Conservation (phyloP, 2,329 filamentous ascomycete genomes). For the Hypoxylon sp. region DNA sequence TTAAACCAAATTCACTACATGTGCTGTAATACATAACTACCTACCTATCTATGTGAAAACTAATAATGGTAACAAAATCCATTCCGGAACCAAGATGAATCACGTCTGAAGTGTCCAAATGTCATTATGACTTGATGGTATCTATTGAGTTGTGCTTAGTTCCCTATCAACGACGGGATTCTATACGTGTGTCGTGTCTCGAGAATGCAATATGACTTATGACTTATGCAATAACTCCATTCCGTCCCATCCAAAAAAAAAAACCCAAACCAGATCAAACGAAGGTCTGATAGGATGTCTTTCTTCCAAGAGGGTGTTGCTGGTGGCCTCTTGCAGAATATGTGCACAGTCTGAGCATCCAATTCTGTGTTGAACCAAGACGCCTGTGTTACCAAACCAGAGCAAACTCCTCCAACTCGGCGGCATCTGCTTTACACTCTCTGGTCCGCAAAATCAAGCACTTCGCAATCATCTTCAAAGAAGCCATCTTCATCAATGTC, state of each 20-base stretch:
- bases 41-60: no score
- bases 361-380: constrained; percentile 31
- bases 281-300: constrained; percentile 29
- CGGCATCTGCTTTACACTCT: constrained; percentile 58
- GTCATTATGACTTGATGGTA: constrained; percentile 33
- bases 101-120: constrained; percentile 6
- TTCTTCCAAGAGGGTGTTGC: constrained; percentile 12
- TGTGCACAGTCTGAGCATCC: constrained; percentile 32
- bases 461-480: constrained; percentile 92
- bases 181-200: constrained; percentile 36
- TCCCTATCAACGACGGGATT: constrained; percentile 31
- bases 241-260: constrained; percentile 22
- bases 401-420: constrained; percentile 23
- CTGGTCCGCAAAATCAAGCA: constrained; percentile 85
- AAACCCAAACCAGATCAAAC: constrained; percentile 32
- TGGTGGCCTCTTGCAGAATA: constrained; percentile 19
- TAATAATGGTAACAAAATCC: no score
- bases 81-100: constrained; percentile 4
- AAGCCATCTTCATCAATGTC: constrained; percentile 75
- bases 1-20: no score
- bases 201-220: constrained; percentile 36
- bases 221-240: constrained; percentile 41
- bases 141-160: constrained; percentile 39
- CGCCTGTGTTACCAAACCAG: constrained; percentile 11
- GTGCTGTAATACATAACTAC: no score